Conservation (phyloP, 2,329 filamentous ascomycete species). For the Pseudogymnoascus sp. region DNA sequence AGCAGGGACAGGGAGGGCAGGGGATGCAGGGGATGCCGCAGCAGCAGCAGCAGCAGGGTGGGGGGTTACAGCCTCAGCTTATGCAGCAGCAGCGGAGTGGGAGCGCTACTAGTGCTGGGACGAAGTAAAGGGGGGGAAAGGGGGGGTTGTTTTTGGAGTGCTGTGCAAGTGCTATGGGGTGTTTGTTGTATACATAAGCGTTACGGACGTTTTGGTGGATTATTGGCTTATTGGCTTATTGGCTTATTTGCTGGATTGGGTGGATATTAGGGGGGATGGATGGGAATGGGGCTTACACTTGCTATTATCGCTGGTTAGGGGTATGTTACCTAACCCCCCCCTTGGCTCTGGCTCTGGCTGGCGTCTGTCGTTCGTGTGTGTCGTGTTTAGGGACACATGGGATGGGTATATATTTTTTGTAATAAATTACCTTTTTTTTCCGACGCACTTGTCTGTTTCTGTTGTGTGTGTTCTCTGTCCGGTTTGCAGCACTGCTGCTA, state of each 20-base stretch:
- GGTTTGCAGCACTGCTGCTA: too few species aligned
- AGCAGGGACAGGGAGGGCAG: slow-evolving; percentile 35
- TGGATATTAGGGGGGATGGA: neutral
- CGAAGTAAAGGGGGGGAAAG: neutral
- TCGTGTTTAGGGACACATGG: too few species aligned
- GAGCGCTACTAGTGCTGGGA: neutral
- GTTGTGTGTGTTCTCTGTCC: too few species aligned
- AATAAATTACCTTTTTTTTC: too few species aligned
- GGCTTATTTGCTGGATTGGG: neutral
- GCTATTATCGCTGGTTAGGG: neutral
- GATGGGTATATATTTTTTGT: too few species aligned
- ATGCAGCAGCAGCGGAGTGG: slow-evolving; percentile 12
- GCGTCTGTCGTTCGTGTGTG: too few species aligned
- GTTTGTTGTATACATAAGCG: neutral
- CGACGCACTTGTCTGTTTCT: too few species aligned
- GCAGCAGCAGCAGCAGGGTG: slow-evolving; percentile 9
- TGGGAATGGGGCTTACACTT: neutral
- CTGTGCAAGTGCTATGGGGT: neutral
- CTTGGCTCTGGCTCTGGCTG: too few species aligned
- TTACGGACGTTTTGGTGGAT: neutral
- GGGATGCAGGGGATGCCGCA: slow-evolving; percentile 12
- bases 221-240: neutral
- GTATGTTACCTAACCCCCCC: too few species aligned
- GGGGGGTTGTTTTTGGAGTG: neutral
- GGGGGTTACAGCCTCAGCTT: slow-evolving; percentile 13